Evolutionary conservation across 371 early-diverging fungal genomes (phyloP).

Genomic region (Lichtheimia ornata): DNA sequence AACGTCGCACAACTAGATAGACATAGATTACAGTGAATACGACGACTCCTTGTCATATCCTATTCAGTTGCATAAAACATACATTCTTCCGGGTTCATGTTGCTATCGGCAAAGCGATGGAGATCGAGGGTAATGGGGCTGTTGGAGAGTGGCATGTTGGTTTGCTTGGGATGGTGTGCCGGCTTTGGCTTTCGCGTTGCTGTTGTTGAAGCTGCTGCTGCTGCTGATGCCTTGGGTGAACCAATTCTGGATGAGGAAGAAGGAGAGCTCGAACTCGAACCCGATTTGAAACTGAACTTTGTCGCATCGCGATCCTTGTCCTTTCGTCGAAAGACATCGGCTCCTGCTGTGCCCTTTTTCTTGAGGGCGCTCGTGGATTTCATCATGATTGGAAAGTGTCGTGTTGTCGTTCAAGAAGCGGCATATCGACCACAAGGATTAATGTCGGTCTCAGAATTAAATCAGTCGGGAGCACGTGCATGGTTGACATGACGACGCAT

Average conservation of each 20-base stretch:
- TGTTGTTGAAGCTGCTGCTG: background rate
- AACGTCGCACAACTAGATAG: constrained; percentile 49
- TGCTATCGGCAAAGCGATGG: constrained; percentile 50
- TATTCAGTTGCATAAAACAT: constrained; percentile 6
- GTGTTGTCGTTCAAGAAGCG: too few species aligned
- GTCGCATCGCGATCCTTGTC: constrained; percentile 9
- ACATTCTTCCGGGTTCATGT: constrained; percentile 49
- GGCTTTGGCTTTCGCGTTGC: background rate
- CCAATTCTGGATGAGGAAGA: constrained; percentile 7
- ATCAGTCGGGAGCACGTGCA: too few species aligned
- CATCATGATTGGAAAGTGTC: constrained; percentile 7
- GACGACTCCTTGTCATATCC: background rate
- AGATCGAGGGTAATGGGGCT: constrained; percentile 44
- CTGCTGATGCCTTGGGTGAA: background rate
- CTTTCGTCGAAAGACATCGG: constrained; percentile 15
- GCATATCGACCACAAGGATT: too few species aligned
- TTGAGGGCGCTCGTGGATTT: constrained; percentile 13
- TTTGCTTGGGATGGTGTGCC: background rate
- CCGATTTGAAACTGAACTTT: constrained; percentile 2
- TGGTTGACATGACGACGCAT: too few species aligned
- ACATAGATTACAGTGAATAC: background rate
- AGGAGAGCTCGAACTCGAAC: constrained; percentile 13
- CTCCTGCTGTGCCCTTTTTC: constrained; percentile 12
- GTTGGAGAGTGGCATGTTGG: constrained; percentile 26
- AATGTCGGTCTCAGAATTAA: too few species aligned